Percentiles rank a stretch among this genome's conserved stretches.
Evolutionary conservation across 257 asterid genomes (phyloP).

Genomic region (Solanum dulcamara): DNA sequence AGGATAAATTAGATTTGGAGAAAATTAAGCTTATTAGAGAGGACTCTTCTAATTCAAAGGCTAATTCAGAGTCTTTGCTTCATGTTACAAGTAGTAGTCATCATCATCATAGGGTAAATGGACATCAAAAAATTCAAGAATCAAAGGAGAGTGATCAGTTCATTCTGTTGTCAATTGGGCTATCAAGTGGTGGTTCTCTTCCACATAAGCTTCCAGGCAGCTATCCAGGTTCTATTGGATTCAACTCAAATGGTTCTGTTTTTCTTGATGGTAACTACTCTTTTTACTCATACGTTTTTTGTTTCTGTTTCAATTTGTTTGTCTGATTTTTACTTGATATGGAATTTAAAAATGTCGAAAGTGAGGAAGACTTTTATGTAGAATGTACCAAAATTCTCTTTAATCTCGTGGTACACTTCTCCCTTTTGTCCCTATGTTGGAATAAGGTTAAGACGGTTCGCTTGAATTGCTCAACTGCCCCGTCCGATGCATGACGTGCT

Average conservation of each 20-base stretch:
- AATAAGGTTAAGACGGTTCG: no score
- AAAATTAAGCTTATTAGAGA: constrained; percentile 51
- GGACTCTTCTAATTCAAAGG: constrained; percentile 36
- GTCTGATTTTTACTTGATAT: no score
- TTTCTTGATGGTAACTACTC: constrained; percentile 56
- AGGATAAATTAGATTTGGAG: constrained; percentile 47
- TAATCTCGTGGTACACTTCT: no score
- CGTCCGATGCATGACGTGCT: no score
- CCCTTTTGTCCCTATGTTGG: no score
- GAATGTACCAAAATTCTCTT: no score
- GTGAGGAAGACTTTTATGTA: no score
- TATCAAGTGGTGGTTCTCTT: constrained; percentile 38
- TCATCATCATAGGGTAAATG: constrained; percentile 7
- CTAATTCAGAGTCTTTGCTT: constrained; percentile 8
- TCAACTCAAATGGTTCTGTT: constrained; percentile 67
- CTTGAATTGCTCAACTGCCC: no score
- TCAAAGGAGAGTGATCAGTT: constrained; percentile 15
- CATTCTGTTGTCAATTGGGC: constrained; percentile 36
- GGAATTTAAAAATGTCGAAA: no score
- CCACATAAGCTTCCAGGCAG: constrained; percentile 59
- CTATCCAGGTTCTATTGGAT: constrained; percentile 62
- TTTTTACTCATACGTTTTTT: neutral
- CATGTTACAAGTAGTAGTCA: constrained; percentile 17
- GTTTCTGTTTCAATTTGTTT: neutral
- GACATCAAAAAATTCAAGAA: constrained; percentile 25